phyloP scores from a whole-genome alignment of 106 monocot genomes.

The Iris macrosiphon region DNA sequence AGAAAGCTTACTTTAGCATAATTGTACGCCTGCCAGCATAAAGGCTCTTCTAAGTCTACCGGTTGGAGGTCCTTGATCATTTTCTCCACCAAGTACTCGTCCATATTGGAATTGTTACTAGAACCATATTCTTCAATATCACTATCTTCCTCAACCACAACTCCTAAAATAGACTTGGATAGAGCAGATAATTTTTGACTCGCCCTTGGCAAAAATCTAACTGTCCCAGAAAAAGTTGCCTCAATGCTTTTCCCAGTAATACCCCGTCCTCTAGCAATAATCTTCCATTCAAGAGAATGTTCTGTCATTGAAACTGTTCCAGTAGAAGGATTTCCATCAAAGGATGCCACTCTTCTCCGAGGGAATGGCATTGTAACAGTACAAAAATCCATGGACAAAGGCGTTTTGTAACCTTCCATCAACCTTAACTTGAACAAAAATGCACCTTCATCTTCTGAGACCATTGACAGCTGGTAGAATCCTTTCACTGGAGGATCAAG shows the following conservation, averaged over 20 bases:
- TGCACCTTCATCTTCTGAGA: slow-evolving; percentile 94
- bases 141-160: slow-evolving; percentile 62
- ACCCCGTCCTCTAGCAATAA: slow-evolving; percentile 67
- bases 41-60: slow-evolving; percentile 83
- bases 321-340: slow-evolving; percentile 87
- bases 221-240: slow-evolving; percentile 89
- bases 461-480: slow-evolving; percentile 96
- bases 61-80: slow-evolving; percentile 74
- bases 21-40: slow-evolving; percentile 96
- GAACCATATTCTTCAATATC: slow-evolving; percentile 55
- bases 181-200: slow-evolving; percentile 28
- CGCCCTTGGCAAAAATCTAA: slow-evolving; percentile 57
- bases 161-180: slow-evolving; percentile 26
- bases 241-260: slow-evolving; percentile 77
- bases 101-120: slow-evolving; percentile 51
- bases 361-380: slow-evolving; percentile 84
- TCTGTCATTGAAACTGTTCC: slow-evolving; percentile 79
- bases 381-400: slow-evolving; percentile 84
- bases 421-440: slow-evolving; percentile 86
- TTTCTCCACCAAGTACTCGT: slow-evolving; percentile 70
- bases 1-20: slow-evolving; percentile 75
- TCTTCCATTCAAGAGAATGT: slow-evolving; percentile 92
- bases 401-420: slow-evolving; percentile 92
- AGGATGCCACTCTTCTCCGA: slow-evolving; percentile 59
- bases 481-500: slow-evolving; percentile 84